Percentiles rank a stretch among this genome's conserved stretches.
Conservation (phyloP, 2,329 filamentous ascomycete species). For the Talaromyces sp. region DNA sequence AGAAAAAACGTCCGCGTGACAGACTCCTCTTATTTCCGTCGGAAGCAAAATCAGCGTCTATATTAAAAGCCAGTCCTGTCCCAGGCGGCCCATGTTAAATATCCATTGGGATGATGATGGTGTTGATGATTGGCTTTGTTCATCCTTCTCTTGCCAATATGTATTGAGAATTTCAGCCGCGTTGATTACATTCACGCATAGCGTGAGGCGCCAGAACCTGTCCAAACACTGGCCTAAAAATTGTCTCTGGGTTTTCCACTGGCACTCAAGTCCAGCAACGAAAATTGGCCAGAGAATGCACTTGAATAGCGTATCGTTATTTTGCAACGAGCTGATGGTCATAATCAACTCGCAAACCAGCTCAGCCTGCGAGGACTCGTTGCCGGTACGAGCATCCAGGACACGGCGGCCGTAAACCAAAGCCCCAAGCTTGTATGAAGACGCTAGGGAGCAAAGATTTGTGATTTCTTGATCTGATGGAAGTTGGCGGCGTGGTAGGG, state of each 20-base stretch:
- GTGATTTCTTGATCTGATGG: conserved; percentile 14
- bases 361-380: background rate
- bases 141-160: conserved; percentile 19
- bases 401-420: conserved; percentile 28
- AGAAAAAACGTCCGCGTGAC: too few relatives aligned
- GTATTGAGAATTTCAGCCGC: conserved; percentile 23
- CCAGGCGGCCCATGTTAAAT: conserved; percentile 23
- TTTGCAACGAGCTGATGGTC: conserved; percentile 19
- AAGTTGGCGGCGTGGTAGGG: conserved; percentile 6
- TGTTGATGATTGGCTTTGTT: background rate
- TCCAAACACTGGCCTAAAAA: conserved; percentile 22
- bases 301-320: conserved; percentile 23
- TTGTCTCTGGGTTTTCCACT: conserved; percentile 16
- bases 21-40: background rate
- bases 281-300: conserved; percentile 32
- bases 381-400: conserved; percentile 20
- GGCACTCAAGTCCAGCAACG: conserved; percentile 27
- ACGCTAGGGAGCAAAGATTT: conserved; percentile 22
- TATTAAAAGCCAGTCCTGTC: conserved; percentile 27
- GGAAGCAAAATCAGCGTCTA: conserved; percentile 7
- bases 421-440: conserved; percentile 25
- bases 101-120: conserved; percentile 20
- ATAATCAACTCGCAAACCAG: conserved; percentile 21
- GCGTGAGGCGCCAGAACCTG: conserved; percentile 25
- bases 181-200: conserved; percentile 28